Conservation (phyloP, 2,329 filamentous ascomycete species). For the Penicillium paneum region DNA sequence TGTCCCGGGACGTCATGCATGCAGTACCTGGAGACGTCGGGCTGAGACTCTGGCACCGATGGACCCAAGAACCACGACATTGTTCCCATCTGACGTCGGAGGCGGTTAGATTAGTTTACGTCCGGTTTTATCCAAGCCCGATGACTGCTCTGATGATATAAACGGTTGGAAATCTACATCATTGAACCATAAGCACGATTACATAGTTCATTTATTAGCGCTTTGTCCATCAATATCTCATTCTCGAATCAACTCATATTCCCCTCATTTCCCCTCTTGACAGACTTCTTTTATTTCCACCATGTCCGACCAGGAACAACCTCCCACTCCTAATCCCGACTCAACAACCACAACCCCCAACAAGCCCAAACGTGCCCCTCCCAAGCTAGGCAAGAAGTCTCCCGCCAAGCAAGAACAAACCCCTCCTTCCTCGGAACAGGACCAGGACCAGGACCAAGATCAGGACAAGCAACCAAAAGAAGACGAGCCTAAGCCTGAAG, state of each 20-base stretch:
- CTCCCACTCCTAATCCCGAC: slow-evolving; percentile 20
- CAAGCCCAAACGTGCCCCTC: slow-evolving; percentile 29
- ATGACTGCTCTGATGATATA: slow-evolving; percentile 19
- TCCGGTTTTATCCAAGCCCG: slow-evolving; percentile 13
- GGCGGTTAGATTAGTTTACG: slow-evolving; percentile 13
- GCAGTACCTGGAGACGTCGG: neutral
- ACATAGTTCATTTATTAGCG: slow-evolving; percentile 15
- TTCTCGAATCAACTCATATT: slow-evolving; percentile 25
- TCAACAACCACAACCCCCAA: slow-evolving; percentile 17
- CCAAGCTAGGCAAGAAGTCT: slow-evolving; percentile 32
- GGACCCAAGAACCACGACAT: neutral
- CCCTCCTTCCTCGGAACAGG: slow-evolving; percentile 24
- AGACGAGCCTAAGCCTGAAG: slow-evolving; percentile 13
- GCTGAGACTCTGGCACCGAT: neutral
- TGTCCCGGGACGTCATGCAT: slow-evolving; percentile 12
- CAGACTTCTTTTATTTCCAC: slow-evolving; percentile 21
- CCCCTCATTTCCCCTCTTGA: slow-evolving; percentile 10
- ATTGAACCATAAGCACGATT: slow-evolving; percentile 15
- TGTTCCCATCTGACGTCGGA: slow-evolving; percentile 27
- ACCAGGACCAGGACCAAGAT: slow-evolving; percentile 17
- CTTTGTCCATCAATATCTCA: slow-evolving; percentile 16
- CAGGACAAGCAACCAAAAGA: slow-evolving; percentile 12
- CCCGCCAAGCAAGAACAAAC: slow-evolving; percentile 27
- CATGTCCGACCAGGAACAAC: slow-evolving; percentile 31
- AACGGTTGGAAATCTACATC: slow-evolving; percentile 18